These are phyloP conservation scores for Inga laurina DNA, from an alignment of 306 rosid species.

Conservation along the genomic window DNA sequence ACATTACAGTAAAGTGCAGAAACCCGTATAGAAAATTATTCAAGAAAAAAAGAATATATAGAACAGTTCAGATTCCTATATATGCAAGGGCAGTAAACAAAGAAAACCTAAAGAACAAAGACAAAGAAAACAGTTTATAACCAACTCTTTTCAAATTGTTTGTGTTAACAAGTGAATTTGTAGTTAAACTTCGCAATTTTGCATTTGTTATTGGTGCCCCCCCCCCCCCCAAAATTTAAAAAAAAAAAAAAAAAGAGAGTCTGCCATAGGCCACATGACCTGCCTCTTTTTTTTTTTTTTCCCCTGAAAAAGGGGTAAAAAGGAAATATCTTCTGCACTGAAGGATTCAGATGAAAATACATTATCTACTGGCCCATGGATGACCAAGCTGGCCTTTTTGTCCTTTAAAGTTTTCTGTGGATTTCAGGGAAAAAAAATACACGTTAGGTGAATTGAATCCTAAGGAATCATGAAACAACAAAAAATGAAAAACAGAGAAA, in stretches of 20 bases:
- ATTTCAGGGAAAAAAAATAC: constrained; percentile 32
- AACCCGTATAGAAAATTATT: background rate
- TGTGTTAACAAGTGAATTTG: background rate
- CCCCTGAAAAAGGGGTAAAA: background rate
- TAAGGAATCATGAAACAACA: constrained; percentile 13
- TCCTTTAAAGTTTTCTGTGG: constrained; percentile 93
- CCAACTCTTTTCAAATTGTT: background rate
- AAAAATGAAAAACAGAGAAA: too few relatives aligned
- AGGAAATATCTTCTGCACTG: constrained; percentile 2
- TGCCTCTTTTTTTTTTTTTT: background rate
- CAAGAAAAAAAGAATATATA: too few relatives aligned
- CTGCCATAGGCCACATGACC: background rate
- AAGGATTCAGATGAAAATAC: constrained; percentile 49
- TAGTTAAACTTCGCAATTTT: background rate
- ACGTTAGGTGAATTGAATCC: constrained; percentile 29
- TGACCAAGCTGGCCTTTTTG: constrained; percentile 87
- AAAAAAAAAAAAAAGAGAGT: background rate
- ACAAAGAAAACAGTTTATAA: background rate
- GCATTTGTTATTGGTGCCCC: background rate
- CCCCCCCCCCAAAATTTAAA: too few relatives aligned
- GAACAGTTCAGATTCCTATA: too few relatives aligned
- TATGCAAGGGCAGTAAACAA: too few relatives aligned
- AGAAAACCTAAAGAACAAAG: too few relatives aligned
- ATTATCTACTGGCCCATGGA: constrained; percentile 90
- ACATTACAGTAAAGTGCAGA: constrained; percentile 13